Conservation (phyloP, 345 rosid species). For the Pugionium dolabratum region DNA sequence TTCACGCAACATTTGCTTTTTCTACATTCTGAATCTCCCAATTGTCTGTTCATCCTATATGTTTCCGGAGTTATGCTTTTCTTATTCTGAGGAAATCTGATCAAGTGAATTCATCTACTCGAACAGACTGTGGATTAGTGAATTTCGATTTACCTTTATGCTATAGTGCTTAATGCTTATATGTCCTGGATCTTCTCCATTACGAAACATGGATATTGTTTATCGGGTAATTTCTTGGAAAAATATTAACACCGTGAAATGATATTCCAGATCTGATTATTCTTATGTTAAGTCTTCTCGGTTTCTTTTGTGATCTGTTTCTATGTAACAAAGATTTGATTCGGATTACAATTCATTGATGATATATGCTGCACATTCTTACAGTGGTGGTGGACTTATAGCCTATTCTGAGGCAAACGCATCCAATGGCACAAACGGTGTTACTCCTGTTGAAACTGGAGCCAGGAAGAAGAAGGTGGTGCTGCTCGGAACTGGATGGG, state of each 20-base stretch:
- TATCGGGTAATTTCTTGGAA: not conserved
- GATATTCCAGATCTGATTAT: slow-evolving; percentile 27
- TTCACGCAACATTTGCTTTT: slow-evolving; percentile 31
- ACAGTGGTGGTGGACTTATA: slow-evolving; percentile 83
- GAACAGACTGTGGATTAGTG: slow-evolving; percentile 4
- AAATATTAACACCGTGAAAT: not conserved
- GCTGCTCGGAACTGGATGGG: slow-evolving; percentile 98
- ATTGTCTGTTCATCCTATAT: not conserved
- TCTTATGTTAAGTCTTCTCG: not conserved
- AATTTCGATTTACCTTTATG: slow-evolving; percentile 5
- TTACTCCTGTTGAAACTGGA: slow-evolving; percentile 43
- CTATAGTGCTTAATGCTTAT: slow-evolving; percentile 6
- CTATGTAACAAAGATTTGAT: slow-evolving; percentile 1
- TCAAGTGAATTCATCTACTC: not conserved
- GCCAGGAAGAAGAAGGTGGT: slow-evolving; percentile 84
- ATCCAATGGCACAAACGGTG: slow-evolving; percentile 35
- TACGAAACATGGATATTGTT: not conserved
- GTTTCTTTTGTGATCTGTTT: slow-evolving; percentile 15
- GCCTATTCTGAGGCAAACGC: slow-evolving; percentile 78
- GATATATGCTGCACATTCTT: slow-evolving; percentile 13
- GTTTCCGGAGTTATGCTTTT: not conserved
- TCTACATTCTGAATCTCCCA: slow-evolving; percentile 4
- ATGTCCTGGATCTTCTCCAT: slow-evolving; percentile 19
- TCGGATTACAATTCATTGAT: slow-evolving; percentile 25
- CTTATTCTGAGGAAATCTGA: slow-evolving; percentile 10